Base-by-base conservation (phyloP, 768 basidiomycete genomes). In the Mycena sanguinolenta region DNA sequence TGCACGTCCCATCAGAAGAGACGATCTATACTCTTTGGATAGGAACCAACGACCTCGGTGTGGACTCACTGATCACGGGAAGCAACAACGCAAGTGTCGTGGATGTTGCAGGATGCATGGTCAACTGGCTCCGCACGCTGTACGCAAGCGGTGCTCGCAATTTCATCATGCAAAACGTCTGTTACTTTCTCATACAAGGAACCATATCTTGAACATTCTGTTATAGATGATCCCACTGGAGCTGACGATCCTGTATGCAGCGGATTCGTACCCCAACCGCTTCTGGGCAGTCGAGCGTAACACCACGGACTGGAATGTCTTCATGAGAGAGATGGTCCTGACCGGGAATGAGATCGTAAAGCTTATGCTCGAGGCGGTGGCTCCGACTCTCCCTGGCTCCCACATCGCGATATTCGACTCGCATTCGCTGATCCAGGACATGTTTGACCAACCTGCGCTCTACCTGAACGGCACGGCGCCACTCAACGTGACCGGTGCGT, bases 371-470 rank as follows among this genome's bases (percentile, higher is more conserved):
- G 71, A 85, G 69, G 82, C 82, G 13, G 77, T 88, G 21, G 83
- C 82, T 0, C 85, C 86, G 4, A 81, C 78, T 0, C 82, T 91
- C 10, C 83, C 78, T 2, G 88, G 80, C 5, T 88, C 89, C 0
- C 88, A 91, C 72, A 83, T 92, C 67, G 90, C 90, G 90, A n/a
- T 89, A 1, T 92, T 91, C 73, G 89, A 91, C 76, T 89, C 90
- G 13, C 84, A 91, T 75, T 82, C 81, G 4, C 82, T 92, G 39
- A 90, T 92, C 75, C 77, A 84, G 25, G 89, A 92, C 74, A 90
- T 92, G 78, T 83, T 83, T 73, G 75, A 79, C 27, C 76, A 85
- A 67, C 91, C 91, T 0, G 71, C 77, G 23, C 69, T 76, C 4
- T 92, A 91, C 76, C 78, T 91, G 30, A 92, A 91, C 70, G 91